Conservation (phyloP, 345 rosid species). For the Syzygium oleosum region DNA sequence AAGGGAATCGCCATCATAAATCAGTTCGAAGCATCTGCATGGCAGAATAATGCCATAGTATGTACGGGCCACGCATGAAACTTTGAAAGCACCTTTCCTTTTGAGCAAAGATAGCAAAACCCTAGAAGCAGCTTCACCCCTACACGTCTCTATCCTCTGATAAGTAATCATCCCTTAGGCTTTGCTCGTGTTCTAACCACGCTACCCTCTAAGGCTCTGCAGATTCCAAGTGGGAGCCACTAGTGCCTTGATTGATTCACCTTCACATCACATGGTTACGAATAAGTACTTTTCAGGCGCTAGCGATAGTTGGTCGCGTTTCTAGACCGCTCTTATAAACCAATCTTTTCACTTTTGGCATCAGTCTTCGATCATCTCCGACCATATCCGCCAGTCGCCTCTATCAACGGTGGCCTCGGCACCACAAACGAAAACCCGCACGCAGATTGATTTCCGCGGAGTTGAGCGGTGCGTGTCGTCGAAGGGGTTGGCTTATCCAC, state of each 20-base stretch:
- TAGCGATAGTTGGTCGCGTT: neutral
- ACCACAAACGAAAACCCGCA: neutral
- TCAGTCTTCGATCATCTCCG: neutral
- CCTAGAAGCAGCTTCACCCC: neutral
- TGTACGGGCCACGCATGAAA: neutral
- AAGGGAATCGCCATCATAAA: neutral
- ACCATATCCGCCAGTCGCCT: no score
- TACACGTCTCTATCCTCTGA: neutral
- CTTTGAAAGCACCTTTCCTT: neutral
- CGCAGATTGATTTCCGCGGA: neutral
- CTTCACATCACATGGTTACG: neutral
- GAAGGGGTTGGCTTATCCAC: neutral
- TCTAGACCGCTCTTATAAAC: neutral
- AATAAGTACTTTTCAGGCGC: neutral
- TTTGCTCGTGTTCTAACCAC: no score
- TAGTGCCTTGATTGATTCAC: neutral
- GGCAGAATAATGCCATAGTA: neutral
- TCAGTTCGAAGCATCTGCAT: neutral
- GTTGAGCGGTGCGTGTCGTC: no score
- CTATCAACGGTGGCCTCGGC: neutral
- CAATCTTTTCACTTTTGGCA: neutral
- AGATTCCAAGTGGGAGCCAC: neutral
- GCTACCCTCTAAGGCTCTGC: neutral
- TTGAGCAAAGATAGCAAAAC: neutral
- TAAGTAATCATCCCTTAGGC: neutral